Base-by-base conservation (phyloP, 139 green algal species). In the Edaphochlamys debaryana region DNA sequence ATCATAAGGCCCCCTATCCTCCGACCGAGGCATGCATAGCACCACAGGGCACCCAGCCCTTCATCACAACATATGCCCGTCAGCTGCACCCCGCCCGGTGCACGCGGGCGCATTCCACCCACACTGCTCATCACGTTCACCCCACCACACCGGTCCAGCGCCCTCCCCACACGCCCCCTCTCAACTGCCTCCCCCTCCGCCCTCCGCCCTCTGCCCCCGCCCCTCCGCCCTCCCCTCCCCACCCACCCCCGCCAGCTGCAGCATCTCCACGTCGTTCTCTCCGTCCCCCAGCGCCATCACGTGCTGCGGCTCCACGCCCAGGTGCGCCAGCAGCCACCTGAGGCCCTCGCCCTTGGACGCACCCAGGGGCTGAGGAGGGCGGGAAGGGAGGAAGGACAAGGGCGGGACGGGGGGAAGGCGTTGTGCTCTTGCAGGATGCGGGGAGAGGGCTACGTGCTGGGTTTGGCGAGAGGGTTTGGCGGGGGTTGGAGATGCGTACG, bases 231-330 rank as follows among this genome's bases (percentile, higher is more conserved):
- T n/a, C n/a, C n/a, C n/a, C n/a, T n/a, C n/a, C 1, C 4, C 30
- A 60, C 89, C 79, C 72, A 93, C 87, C 71, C 93, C 93, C n/a
- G 87, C 94, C 62, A 97, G 54, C 75, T 93, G 56, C 62, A 99
- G 86, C 93, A 99, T 98, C 81, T 99, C 93, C 6, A 95, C 50
- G 86, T 98, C 95, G 84, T 98, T 98, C 80, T 98, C 94, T 13
- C 84, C 96, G 63, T 98, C 96, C 0, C 96, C 95, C n/a, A 98
- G 63, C 0, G 93, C 94, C 90, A 99, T 94, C 50, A 93, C 68
- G 27, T 89, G 38, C 0, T 69, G 45, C 6, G 91, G 73, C 36
- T 84, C 60, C 22, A 95, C 79, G 0, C 81, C 87, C 45, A 86
- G 34, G 48, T 84, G 70, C 9, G 85, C 45, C 52, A 95, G 82